A percentile compares a stretch with the other conserved stretches of the same genome.
phyloP scores from a whole-genome alignment of 2,329 filamentous ascomycete genomes.

The Calonectria pseudoreteaudii region DNA sequence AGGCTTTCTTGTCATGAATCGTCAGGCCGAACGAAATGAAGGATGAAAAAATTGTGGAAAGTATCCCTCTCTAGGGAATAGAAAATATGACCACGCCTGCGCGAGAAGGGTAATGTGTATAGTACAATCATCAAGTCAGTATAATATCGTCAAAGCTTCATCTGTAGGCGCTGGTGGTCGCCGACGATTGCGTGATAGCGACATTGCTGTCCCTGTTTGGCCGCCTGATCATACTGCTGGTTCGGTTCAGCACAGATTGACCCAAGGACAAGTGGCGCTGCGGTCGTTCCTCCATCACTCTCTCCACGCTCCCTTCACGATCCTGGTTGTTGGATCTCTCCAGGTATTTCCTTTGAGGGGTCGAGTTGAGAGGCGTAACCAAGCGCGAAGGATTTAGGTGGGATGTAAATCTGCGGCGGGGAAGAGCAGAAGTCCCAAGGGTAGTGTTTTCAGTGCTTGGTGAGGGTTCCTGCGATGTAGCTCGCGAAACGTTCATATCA shows the following conservation, averaged over 20 bases:
- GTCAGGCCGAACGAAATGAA: constrained; percentile 34
- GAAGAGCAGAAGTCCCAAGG: constrained; percentile 50
- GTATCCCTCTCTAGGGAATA: constrained; percentile 39
- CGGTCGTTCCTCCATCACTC: constrained; percentile 39
- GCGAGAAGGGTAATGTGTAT: constrained; percentile 40
- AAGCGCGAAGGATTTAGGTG: constrained; percentile 60
- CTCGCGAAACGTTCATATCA: constrained; percentile 59
- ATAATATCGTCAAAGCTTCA: constrained; percentile 50
- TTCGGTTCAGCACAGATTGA: constrained; percentile 56
- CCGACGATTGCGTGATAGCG: constrained; percentile 50
- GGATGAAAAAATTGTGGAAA: constrained; percentile 25
- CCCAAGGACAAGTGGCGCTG: constrained; percentile 58
- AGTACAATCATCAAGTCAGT: constrained; percentile 44
- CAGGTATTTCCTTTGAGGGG: constrained; percentile 60
- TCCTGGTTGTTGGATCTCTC: constrained; percentile 58
- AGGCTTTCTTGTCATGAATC: constrained; percentile 38
- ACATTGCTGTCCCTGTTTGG: constrained; percentile 55
- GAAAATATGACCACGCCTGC: constrained; percentile 49
- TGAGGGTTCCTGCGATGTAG: constrained; percentile 42
- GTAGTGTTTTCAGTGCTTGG: constrained; percentile 36
- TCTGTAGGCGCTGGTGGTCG: constrained; percentile 58
- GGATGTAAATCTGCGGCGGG: constrained; percentile 65
- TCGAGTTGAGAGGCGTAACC: constrained; percentile 52
- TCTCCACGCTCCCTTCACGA: constrained; percentile 50
- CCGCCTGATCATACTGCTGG: constrained; percentile 59